A percentile compares a stretch with the other conserved stretches of the same genome.
Evolutionary conservation across 2,329 filamentous ascomycete genomes (phyloP).

Genomic region (Sarocladium brachiariae): DNA sequence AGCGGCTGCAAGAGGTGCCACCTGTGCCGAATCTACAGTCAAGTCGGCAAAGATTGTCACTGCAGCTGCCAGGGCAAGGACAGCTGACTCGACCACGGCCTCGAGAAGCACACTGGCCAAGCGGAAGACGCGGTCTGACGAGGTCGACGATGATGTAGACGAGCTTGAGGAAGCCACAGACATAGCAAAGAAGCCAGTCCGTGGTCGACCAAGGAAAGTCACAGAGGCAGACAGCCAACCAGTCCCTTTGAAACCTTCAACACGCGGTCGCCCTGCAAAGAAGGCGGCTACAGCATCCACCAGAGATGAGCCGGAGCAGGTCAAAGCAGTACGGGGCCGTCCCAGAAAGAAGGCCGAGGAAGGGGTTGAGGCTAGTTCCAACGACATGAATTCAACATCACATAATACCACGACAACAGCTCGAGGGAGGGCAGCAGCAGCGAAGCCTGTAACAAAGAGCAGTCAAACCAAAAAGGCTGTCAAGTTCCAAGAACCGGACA

Average conservation of each 20-base stretch:
- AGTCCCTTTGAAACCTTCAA: slow-evolving; percentile 12
- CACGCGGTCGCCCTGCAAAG: slow-evolving; percentile 21
- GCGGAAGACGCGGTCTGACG: slow-evolving; percentile 49
- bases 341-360: slow-evolving; percentile 32
- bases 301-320: slow-evolving; percentile 19
- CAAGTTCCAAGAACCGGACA: slow-evolving; percentile 58
- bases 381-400: slow-evolving; percentile 24
- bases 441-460: slow-evolving; percentile 19
- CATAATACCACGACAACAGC: slow-evolving; percentile 18
- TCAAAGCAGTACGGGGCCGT: slow-evolving; percentile 35
- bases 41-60: slow-evolving; percentile 41
- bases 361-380: slow-evolving; percentile 11
- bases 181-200: slow-evolving; percentile 30
- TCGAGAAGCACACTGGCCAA: slow-evolving; percentile 28
- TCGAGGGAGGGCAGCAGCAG: slow-evolving; percentile 26
- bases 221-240: background rate
- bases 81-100: slow-evolving; percentile 22
- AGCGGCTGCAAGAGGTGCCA: slow-evolving; percentile 34
- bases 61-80: slow-evolving; percentile 41
- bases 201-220: slow-evolving; percentile 24
- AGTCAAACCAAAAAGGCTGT: slow-evolving; percentile 52
- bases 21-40: slow-evolving; percentile 27
- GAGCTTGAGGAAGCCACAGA: slow-evolving; percentile 20
- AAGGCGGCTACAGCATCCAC: slow-evolving; percentile 20
- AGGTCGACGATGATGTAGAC: slow-evolving; percentile 40